Percentiles rank a stretch among this genome's conserved stretches.
These are phyloP conservation scores for Globisporangium solare DNA, from an alignment of 352 stramenopile species.

Conservation along the genomic window DNA sequence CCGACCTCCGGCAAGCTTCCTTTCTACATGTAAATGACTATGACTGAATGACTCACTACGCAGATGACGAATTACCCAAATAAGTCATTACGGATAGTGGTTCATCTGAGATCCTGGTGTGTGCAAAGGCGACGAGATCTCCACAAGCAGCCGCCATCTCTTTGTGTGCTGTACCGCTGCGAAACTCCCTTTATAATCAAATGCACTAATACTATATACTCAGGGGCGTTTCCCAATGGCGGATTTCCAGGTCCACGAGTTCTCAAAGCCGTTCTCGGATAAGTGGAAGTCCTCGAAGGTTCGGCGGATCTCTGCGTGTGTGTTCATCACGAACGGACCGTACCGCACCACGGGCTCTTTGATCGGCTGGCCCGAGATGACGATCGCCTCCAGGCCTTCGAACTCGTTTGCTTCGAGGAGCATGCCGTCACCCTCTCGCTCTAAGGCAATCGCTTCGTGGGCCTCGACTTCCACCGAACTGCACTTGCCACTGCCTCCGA, in stretches of 20 bases:
- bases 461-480: conserved; percentile 11
- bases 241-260: conserved; percentile 39
- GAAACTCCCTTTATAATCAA: too few species aligned
- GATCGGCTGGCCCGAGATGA: conserved; percentile 47
- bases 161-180: too few species aligned
- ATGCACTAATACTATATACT: too few species aligned
- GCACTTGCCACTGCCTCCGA: conserved; percentile 3
- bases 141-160: too few species aligned
- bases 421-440: conserved; percentile 21
- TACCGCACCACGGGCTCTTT: conserved; percentile 61
- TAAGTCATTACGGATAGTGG: too few species aligned
- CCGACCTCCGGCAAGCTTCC: too few species aligned
- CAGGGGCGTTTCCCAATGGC: conserved; percentile 30
- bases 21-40: too few species aligned
- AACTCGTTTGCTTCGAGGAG: conserved; percentile 6
- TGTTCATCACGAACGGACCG: conserved; percentile 78
- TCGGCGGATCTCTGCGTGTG: conserved; percentile 39
- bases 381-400: conserved; percentile 42
- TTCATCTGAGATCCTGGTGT: too few species aligned
- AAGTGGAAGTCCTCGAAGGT: conserved; percentile 45
- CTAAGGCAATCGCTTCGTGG: conserved; percentile 21
- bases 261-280: conserved; percentile 65
- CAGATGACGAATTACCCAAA: too few species aligned
- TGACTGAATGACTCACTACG: too few species aligned
- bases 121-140: too few species aligned